Percentiles rank a stretch among this genome's conserved stretches.
Evolutionary conservation across 2,329 filamentous ascomycete species (phyloP).

Genomic region (Fusarium mexicanum): DNA sequence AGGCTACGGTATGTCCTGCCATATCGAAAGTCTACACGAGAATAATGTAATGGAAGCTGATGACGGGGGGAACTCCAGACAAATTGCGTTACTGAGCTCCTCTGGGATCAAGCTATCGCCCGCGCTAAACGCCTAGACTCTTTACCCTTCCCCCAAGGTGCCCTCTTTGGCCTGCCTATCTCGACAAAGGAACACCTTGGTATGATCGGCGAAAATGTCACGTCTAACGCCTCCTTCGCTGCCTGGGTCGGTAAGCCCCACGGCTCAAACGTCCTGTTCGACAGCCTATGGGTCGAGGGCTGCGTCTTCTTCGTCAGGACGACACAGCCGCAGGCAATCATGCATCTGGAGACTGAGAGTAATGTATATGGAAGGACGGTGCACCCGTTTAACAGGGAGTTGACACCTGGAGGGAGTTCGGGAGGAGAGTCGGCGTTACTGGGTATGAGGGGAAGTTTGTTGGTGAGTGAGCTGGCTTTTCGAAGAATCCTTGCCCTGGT

Average conservation of each 20-base stretch:
- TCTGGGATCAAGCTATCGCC: slow-evolving; percentile 49
- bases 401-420: slow-evolving; percentile 71
- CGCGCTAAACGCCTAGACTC: slow-evolving; percentile 47
- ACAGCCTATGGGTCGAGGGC: slow-evolving; percentile 42
- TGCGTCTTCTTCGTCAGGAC: slow-evolving; percentile 67
- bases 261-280: slow-evolving; percentile 46
- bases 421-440: slow-evolving; percentile 63
- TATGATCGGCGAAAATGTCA: slow-evolving; percentile 45
- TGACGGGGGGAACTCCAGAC: slow-evolving; percentile 25
- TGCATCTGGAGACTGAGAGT: slow-evolving; percentile 67
- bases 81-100: slow-evolving; percentile 47
- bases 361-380: slow-evolving; percentile 71
- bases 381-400: slow-evolving; percentile 69
- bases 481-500: not conserved
- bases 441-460: slow-evolving; percentile 52
- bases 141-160: slow-evolving; percentile 45
- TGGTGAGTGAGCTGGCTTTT: slow-evolving; percentile 39
- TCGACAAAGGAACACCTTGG: slow-evolving; percentile 50
- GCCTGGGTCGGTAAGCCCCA: slow-evolving; percentile 46
- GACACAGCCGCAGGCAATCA: slow-evolving; percentile 69
- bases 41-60: not conserved
- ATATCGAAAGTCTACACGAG: not conserved
- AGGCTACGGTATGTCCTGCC: slow-evolving; percentile 35
- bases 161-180: slow-evolving; percentile 48
- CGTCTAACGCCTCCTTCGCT: slow-evolving; percentile 42